Conservation (phyloP, 2,329 filamentous ascomycete species). For the Alternaria triticina region DNA sequence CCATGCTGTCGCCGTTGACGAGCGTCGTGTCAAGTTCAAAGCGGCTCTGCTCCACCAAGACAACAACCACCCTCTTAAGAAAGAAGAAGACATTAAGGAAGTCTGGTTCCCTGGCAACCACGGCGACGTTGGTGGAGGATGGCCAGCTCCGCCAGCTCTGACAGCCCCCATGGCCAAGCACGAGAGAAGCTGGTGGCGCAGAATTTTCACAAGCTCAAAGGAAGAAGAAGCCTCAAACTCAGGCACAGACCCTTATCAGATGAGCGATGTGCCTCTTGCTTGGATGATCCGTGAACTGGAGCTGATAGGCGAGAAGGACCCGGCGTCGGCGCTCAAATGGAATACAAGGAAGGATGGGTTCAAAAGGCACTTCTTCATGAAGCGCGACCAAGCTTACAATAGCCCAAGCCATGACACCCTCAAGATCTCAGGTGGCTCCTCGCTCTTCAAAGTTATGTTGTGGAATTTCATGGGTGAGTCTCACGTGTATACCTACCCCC, state of each 20-base stretch:
- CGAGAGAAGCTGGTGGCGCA: neutral
- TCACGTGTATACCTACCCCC: neutral
- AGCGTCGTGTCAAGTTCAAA: constrained; percentile 55
- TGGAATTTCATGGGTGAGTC: constrained; percentile 6
- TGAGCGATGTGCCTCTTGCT: constrained; percentile 6
- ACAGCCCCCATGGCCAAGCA: neutral
- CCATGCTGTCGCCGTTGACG: constrained; percentile 55
- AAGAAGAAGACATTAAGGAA: constrained; percentile 27
- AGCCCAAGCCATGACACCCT: constrained; percentile 1
- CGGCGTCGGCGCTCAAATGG: neutral
- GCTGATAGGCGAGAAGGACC: neutral
- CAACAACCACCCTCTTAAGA: constrained; percentile 19
- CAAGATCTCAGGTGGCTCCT: neutral
- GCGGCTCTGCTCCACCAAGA: constrained; percentile 44
- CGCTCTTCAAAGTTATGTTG: constrained; percentile 1
- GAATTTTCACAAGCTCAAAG: neutral
- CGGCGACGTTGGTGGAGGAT: constrained; percentile 54
- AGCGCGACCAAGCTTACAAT: neutral
- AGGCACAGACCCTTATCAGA: constrained; percentile 2
- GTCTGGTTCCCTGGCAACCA: constrained; percentile 55
- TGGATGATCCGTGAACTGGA: constrained; percentile 9
- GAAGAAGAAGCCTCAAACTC: neutral
- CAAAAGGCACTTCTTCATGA: neutral
- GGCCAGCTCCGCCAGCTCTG: neutral
- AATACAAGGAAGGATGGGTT: neutral